These are phyloP conservation scores for Septoria linicola DNA, from an alignment of 2,329 filamentous ascomycete genomes.

Conservation along the genomic window DNA sequence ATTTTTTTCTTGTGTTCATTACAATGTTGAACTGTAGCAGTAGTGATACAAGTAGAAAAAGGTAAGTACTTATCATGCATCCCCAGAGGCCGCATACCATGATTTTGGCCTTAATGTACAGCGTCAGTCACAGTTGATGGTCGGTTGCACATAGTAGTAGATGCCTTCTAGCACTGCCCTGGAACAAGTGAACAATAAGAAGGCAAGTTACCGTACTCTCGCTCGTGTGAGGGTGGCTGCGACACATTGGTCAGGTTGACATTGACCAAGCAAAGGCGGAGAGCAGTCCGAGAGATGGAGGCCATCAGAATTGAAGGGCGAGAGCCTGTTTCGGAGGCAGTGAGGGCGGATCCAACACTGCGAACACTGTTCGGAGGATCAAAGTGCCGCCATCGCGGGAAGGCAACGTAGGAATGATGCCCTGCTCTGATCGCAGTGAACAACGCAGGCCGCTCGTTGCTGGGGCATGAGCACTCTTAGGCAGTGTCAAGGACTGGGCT, in stretches of 20 bases:
- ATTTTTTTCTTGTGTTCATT: conserved; percentile 6
- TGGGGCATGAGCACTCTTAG: background rate
- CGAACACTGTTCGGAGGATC: no score
- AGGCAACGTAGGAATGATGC: background rate
- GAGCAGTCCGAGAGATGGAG: background rate
- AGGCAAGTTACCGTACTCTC: background rate
- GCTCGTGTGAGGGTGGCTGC: background rate
- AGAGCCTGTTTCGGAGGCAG: background rate
- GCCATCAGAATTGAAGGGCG: conserved; percentile 2
- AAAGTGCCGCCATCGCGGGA: background rate
- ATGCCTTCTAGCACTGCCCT: background rate
- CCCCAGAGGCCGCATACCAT: conserved; percentile 2
- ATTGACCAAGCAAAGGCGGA: conserved; percentile 1
- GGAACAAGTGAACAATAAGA: background rate
- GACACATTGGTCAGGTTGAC: background rate
- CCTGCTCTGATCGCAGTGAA: background rate
- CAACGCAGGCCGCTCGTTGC: background rate
- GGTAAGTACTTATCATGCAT: background rate
- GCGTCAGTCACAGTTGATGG: background rate
- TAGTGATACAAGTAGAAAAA: background rate
- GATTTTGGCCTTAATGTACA: background rate
- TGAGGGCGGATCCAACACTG: background rate
- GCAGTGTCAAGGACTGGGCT: background rate
- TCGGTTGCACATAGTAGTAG: background rate
- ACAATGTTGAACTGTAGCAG: background rate